phyloP scores from a whole-genome alignment of 148 eudicot genomes.

The Mesembryanthemum crystallinum region DNA sequence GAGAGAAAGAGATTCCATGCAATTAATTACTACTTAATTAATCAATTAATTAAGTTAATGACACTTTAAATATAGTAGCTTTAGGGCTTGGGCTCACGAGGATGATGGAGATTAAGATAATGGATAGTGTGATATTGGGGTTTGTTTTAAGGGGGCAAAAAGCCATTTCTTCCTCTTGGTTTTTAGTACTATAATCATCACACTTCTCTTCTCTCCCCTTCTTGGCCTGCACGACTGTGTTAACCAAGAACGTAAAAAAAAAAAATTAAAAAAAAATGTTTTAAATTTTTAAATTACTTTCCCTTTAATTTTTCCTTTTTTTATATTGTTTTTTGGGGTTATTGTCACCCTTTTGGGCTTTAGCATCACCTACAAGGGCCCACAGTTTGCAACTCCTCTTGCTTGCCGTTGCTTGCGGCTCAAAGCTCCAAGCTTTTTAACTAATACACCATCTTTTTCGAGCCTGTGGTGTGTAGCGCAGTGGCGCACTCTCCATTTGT shows the following conservation, averaged over 20 bases:
- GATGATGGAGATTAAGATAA: slow-evolving; percentile 3
- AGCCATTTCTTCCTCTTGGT: slow-evolving; percentile 12
- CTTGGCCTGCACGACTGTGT: not conserved
- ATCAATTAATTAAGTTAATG: slow-evolving; percentile 1
- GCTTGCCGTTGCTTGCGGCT: too few species aligned
- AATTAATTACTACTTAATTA: not conserved
- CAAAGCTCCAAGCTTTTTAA: too few species aligned
- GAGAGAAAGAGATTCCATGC: not conserved
- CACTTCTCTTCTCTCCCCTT: not conserved
- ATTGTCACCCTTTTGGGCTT: too few species aligned
- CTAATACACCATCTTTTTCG: too few species aligned
- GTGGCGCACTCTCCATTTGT: too few species aligned
- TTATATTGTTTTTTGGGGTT: too few species aligned
- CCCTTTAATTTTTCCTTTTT: too few species aligned
- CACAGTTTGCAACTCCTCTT: too few species aligned
- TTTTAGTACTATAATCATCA: slow-evolving; percentile 10
- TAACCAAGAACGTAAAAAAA: slow-evolving; percentile 1
- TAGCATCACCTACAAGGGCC: too few species aligned
- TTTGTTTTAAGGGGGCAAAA: slow-evolving; percentile 27
- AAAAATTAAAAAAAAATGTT: too few species aligned
- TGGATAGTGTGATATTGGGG: slow-evolving; percentile 20
- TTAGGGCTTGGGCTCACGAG: slow-evolving; percentile 22
- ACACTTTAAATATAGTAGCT: not conserved
- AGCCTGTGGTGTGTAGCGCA: too few species aligned
- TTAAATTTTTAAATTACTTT: too few species aligned